Conservation (phyloP, 2,329 filamentous ascomycete species). For the Cladophialophora immunda region DNA sequence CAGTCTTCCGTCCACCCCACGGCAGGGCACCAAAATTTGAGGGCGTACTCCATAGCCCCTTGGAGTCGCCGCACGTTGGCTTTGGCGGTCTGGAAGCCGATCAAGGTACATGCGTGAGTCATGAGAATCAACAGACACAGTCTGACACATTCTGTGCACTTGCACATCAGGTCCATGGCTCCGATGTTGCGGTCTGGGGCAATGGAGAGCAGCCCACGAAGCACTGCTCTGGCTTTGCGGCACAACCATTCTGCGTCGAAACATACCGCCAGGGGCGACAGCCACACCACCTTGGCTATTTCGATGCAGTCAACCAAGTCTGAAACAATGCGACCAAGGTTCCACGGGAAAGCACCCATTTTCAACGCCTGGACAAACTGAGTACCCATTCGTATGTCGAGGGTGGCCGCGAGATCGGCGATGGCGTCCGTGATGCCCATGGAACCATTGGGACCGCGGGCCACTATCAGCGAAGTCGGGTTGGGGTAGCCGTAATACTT, state of each 20-base stretch:
- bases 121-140: conserved; percentile 34
- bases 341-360: conserved; percentile 25
- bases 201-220: conserved; percentile 31
- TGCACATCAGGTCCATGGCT: conserved; percentile 24
- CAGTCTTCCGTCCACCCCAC: conserved; percentile 34
- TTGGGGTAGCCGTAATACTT: conserved; percentile 25
- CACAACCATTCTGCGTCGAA: conserved; percentile 39
- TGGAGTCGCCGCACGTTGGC: conserved; percentile 27
- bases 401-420: conserved; percentile 30
- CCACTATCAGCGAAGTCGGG: conserved; percentile 23
- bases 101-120: conserved; percentile 37
- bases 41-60: conserved; percentile 20
- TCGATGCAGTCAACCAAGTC: conserved; percentile 37
- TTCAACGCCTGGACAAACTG: conserved; percentile 25
- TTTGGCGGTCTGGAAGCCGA: conserved; percentile 34
- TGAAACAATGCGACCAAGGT: conserved; percentile 23
- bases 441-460: conserved; percentile 18
- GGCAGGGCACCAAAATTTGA: conserved; percentile 33
- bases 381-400: conserved; percentile 37
- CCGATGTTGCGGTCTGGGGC: conserved; percentile 32
- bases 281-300: conserved; percentile 39
- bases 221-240: conserved; percentile 35
- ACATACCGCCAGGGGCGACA: conserved; percentile 37
- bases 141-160: conserved; percentile 30
- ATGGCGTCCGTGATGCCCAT: conserved; percentile 34